These are phyloP conservation scores for Russula compacta DNA, from an alignment of 768 basidiomycete species.

Conservation along the genomic window DNA sequence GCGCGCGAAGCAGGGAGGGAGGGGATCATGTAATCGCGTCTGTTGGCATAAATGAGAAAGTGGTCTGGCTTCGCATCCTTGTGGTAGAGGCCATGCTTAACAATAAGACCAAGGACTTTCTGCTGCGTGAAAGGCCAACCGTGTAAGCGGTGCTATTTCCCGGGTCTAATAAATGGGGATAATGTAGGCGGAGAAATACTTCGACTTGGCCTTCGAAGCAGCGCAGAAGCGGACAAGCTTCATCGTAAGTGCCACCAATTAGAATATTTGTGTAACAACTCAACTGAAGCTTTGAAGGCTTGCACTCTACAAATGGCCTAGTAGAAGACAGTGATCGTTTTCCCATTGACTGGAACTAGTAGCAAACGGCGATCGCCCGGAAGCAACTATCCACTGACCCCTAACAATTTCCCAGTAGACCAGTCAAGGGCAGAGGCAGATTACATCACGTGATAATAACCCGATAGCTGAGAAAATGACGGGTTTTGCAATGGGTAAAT, in stretches of 20 bases:
- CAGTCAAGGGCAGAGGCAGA: no score
- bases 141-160: conserved; percentile 33
- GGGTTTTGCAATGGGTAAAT: no score
- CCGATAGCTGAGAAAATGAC: no score
- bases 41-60: conserved; percentile 68
- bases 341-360: no score
- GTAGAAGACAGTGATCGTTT: no score
- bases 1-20: conserved; percentile 31
- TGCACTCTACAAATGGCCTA: no score
- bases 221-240: conserved; percentile 18
- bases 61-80: conserved; percentile 46
- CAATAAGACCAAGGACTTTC: conserved; percentile 52
- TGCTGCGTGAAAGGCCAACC: conserved; percentile 49
- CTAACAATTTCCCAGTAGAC: no score
- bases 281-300: no score
- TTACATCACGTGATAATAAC: no score
- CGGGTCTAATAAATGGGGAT: conserved; percentile 18
- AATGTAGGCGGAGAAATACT: conserved; percentile 28
- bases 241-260: conserved; percentile 19
- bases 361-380: no score
- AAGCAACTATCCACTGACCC: no score
- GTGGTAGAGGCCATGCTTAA: conserved; percentile 67
- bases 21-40: conserved; percentile 60
- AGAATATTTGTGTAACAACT: background rate
- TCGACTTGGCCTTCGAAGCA: conserved; percentile 23